Evolutionary conservation across 495 filamentous ascomycete genomes (phyloP).

Genomic region (Penicillium coffeae): DNA sequence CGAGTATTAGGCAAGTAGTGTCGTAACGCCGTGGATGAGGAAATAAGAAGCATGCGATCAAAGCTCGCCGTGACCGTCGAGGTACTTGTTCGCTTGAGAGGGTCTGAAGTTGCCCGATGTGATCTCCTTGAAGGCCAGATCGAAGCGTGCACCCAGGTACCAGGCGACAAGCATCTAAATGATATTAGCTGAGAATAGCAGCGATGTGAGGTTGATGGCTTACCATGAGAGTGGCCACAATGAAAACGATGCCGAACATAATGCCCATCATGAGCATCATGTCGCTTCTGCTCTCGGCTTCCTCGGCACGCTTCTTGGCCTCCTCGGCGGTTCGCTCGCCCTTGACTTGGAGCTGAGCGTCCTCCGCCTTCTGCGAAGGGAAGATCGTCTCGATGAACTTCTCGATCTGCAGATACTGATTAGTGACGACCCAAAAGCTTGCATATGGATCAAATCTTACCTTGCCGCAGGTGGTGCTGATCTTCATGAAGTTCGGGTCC

Average conservation of each 20-base stretch:
- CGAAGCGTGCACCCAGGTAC: slow-evolving; percentile 64
- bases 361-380: slow-evolving; percentile 63
- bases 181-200: no score
- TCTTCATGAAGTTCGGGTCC: slow-evolving; percentile 91
- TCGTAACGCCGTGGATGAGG: slow-evolving; percentile 32
- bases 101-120: slow-evolving; percentile 44
- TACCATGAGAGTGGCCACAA: slow-evolving; percentile 69
- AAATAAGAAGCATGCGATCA: slow-evolving; percentile 10
- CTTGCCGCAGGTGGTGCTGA: slow-evolving; percentile 85
- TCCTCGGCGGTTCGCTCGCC: slow-evolving; percentile 41
- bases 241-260: slow-evolving; percentile 54
- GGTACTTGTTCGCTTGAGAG: slow-evolving; percentile 8
- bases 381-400: slow-evolving; percentile 96
- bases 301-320: slow-evolving; percentile 44
- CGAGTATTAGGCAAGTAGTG: slow-evolving; percentile 23
- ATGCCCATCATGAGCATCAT: slow-evolving; percentile 58
- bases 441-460: slow-evolving; percentile 42
- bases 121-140: slow-evolving; percentile 56
- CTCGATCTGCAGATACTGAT: slow-evolving; percentile 65
- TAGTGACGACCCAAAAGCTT: slow-evolving; percentile 5
- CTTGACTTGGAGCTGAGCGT: slow-evolving; percentile 33
- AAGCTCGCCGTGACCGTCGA: slow-evolving; percentile 18
- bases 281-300: slow-evolving; percentile 53
- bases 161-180: slow-evolving; percentile 62
- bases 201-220: no score